Conservation (phyloP, 768 basidiomycete genomes). For the Boletus vermiculosoides region DNA sequence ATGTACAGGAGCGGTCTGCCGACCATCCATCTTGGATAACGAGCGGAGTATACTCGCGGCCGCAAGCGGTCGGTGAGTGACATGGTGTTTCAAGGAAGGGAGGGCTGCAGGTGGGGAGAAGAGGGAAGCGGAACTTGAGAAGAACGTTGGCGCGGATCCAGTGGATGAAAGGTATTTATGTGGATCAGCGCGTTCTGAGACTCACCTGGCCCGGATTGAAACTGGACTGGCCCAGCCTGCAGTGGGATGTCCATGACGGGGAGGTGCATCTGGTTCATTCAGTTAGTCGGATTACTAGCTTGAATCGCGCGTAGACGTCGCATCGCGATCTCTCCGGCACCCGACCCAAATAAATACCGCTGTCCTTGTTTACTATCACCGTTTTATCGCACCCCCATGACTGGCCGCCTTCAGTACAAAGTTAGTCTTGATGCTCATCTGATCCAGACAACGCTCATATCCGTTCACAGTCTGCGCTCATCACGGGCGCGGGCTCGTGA, state of each 20-base stretch:
- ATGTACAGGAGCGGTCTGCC: conserved; percentile 48
- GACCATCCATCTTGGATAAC: conserved; percentile 54
- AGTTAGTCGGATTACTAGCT: not conserved
- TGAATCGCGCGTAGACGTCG: not conserved
- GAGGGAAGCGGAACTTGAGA: not conserved
- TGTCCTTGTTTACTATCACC: not conserved
- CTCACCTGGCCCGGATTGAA: conserved; percentile 18
- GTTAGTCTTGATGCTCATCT: conserved; percentile 32
- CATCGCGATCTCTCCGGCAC: not conserved
- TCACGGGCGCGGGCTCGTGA: conserved; percentile 90
- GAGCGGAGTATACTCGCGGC: conserved; percentile 40
- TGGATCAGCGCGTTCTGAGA: conserved; percentile 13
- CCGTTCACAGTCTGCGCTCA: conserved; percentile 57
- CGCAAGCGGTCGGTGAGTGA: conserved; percentile 30
- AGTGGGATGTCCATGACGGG: not conserved
- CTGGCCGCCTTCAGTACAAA: conserved; percentile 67
- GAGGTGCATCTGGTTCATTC: not conserved
- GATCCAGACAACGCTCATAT: conserved; percentile 13
- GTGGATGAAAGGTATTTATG: conserved; percentile 23
- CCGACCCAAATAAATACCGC: conserved; percentile 6
- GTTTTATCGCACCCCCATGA: conserved; percentile 39
- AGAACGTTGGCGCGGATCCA: not conserved
- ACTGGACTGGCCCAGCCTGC: conserved; percentile 10
- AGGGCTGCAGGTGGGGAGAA: not conserved
- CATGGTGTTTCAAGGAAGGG: conserved; percentile 20